A percentile compares a stretch with the other conserved stretches of the same genome.
These are phyloP conservation scores for Euphorbia tirucalli DNA, from an alignment of 345 rosid genomes.

Conservation along the genomic window DNA sequence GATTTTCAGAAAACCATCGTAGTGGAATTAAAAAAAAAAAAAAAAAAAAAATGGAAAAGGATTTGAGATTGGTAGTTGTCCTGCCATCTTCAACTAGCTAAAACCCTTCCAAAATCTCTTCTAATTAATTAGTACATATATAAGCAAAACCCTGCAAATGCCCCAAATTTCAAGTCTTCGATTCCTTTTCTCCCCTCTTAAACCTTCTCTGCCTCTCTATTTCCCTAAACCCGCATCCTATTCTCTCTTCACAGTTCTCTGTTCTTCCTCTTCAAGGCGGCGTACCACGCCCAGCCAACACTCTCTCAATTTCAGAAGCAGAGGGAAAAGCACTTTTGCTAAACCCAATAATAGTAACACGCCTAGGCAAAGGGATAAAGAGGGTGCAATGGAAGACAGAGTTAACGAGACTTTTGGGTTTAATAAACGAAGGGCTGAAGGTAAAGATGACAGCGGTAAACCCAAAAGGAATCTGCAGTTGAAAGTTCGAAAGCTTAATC, in stretches of 20 bases:
- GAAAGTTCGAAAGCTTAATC: slow-evolving; percentile 66
- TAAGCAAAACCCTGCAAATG: slow-evolving; percentile 28
- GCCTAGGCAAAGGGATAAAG: slow-evolving; percentile 4
- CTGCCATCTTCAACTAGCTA: not conserved
- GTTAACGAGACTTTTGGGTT: slow-evolving; percentile 47
- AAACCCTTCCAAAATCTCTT: slow-evolving; percentile 18
- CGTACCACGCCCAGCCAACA: slow-evolving; percentile 35
- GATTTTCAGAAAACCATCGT: too few relatives aligned
- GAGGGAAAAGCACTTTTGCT: slow-evolving; percentile 35
- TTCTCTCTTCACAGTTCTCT: slow-evolving; percentile 35
- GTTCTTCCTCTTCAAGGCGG: slow-evolving; percentile 34
- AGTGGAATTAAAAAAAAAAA: too few relatives aligned
- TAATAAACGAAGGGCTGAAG: slow-evolving; percentile 83
- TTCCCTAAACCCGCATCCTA: slow-evolving; percentile 31
- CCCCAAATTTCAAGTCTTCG: slow-evolving; percentile 40
- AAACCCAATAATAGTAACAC: too few relatives aligned
- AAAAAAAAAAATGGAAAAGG: too few relatives aligned
- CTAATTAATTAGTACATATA: not conserved
- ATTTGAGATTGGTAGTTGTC: not conserved
- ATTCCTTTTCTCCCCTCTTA: slow-evolving; percentile 43
- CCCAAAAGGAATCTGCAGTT: slow-evolving; percentile 70
- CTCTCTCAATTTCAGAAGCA: slow-evolving; percentile 33
- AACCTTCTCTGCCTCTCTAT: slow-evolving; percentile 20
- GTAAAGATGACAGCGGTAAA: slow-evolving; percentile 50
- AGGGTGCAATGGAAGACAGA: slow-evolving; percentile 40